Conservation (phyloP, 345 rosid genomes). For the Arabis alpina region DNA sequence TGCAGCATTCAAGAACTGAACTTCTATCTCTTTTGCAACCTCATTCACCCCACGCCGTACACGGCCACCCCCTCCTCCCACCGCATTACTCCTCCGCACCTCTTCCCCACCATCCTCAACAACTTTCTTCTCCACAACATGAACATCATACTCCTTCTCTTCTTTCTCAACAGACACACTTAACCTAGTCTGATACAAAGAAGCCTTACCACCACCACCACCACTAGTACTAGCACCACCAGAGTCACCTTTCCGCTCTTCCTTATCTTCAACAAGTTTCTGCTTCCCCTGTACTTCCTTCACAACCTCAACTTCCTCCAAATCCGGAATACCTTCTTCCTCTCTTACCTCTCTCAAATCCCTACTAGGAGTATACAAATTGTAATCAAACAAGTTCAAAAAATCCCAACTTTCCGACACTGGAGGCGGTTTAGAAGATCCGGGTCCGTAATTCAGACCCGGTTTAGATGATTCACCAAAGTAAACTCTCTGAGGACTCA, state of each 20-base stretch:
- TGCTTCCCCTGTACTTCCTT: conserved; percentile 66
- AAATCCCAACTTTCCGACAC: conserved; percentile 81
- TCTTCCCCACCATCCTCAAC: conserved; percentile 55
- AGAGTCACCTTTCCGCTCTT: conserved; percentile 8
- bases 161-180: conserved; percentile 48
- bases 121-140: conserved; percentile 83
- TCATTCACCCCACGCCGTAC: conserved; percentile 50
- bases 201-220: conserved; percentile 28
- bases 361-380: conserved; percentile 57
- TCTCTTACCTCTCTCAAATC: conserved; percentile 78
- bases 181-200: conserved; percentile 36
- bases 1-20: conserved; percentile 75
- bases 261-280: conserved; percentile 43
- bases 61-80: conserved; percentile 22
- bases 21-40: conserved; percentile 64
- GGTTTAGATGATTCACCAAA: conserved; percentile 63
- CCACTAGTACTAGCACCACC: conserved; percentile 20
- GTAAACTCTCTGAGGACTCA: conserved; percentile 57
- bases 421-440: conserved; percentile 60
- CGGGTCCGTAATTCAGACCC: conserved; percentile 43
- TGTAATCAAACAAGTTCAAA: conserved; percentile 61
- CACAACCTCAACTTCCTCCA: conserved; percentile 84
- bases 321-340: conserved; percentile 91
- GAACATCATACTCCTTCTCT: conserved; percentile 63
- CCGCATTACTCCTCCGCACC: conserved; percentile 32